phyloP scores from a whole-genome alignment of 2,329 filamentous ascomycete species.

The Xylariaceae sp. region DNA sequence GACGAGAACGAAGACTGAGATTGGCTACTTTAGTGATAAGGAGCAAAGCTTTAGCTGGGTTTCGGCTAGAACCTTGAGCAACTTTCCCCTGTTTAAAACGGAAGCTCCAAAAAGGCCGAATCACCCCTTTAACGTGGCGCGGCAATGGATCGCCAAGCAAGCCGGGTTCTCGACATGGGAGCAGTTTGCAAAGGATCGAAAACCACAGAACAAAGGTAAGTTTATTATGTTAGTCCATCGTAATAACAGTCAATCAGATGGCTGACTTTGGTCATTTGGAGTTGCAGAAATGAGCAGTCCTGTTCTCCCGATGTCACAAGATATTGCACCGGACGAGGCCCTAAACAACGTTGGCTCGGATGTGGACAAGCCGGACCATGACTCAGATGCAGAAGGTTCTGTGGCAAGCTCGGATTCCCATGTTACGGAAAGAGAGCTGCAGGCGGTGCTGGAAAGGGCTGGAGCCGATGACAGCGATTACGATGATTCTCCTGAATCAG shows the following conservation, averaged over 20 bases:
- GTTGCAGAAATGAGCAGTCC: not conserved
- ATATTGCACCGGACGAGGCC: not conserved
- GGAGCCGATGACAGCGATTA: conserved; percentile 29
- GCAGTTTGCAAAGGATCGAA: conserved; percentile 20
- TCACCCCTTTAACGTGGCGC: conserved; percentile 25
- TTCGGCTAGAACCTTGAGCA: conserved; percentile 18
- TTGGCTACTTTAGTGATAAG: conserved; percentile 22
- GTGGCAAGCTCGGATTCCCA: conserved; percentile 7
- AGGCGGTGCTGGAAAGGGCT: conserved; percentile 17
- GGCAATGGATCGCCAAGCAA: conserved; percentile 26
- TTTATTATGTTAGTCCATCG: not conserved
- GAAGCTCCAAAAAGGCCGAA: conserved; percentile 13
- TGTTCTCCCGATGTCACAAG: not conserved
- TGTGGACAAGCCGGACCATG: not conserved
- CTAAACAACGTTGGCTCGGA: not conserved
- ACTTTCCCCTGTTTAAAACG: conserved; percentile 23
- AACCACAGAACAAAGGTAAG: conserved; percentile 8
- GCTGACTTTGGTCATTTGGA: not conserved
- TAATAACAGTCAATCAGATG: not conserved
- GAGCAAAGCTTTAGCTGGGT: conserved; percentile 26
- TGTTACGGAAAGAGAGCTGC: conserved; percentile 19
- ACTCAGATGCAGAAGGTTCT: conserved; percentile 2
- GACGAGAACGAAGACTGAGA: not conserved
- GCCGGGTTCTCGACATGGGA: conserved; percentile 27
- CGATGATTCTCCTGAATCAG: conserved; percentile 12